A percentile compares a stretch with the other conserved stretches of the same genome.
These are phyloP conservation scores for Hawksworthiomyces lignivorus DNA, from an alignment of 2,329 filamentous ascomycete genomes.

Conservation along the genomic window DNA sequence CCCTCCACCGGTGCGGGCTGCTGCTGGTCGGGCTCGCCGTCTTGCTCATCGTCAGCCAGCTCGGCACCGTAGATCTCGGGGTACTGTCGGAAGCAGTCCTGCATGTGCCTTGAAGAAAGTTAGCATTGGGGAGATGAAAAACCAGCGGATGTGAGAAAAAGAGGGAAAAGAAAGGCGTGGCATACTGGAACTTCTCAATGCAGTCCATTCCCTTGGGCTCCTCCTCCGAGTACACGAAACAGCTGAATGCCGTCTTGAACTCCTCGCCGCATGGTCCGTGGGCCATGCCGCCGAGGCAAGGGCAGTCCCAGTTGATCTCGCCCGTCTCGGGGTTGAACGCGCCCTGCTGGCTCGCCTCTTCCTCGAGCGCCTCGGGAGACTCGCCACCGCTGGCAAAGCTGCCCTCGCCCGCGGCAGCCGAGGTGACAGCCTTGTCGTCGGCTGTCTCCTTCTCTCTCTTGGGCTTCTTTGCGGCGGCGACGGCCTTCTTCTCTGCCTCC, in stretches of 20 bases:
- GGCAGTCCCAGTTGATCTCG: slow-evolving; percentile 99
- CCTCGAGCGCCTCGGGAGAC: slow-evolving; percentile 54
- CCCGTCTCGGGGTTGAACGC: slow-evolving; percentile 98
- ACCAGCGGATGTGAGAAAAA: not conserved
- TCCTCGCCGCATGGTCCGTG: slow-evolving; percentile 91
- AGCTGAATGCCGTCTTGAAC: slow-evolving; percentile 94
- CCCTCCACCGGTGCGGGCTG: slow-evolving; percentile 18
- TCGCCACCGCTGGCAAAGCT: slow-evolving; percentile 6
- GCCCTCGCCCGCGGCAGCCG: slow-evolving; percentile 15
- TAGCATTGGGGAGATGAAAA: slow-evolving; percentile 1
- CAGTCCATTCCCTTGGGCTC: slow-evolving; percentile 98
- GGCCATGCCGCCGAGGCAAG: slow-evolving; percentile 95
- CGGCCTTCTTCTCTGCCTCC: slow-evolving; percentile 25
- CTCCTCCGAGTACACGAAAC: slow-evolving; percentile 90
- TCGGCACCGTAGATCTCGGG: slow-evolving; percentile 91
- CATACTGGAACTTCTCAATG: slow-evolving; percentile 94
- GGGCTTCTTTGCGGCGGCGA: slow-evolving; percentile 16
- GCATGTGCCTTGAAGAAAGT: slow-evolving; percentile 67
- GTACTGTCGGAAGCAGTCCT: slow-evolving; percentile 89
- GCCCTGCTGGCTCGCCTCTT: slow-evolving; percentile 78
- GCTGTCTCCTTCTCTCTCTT: slow-evolving; percentile 17
- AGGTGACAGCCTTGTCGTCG: slow-evolving; percentile 15
- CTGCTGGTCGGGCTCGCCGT: slow-evolving; percentile 16
- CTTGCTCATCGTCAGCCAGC: slow-evolving; percentile 64
- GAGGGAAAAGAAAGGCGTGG: slow-evolving; percentile 16